Evolutionary conservation across 768 basidiomycete species (phyloP).

Genomic region (Boletellus ananiceps): DNA sequence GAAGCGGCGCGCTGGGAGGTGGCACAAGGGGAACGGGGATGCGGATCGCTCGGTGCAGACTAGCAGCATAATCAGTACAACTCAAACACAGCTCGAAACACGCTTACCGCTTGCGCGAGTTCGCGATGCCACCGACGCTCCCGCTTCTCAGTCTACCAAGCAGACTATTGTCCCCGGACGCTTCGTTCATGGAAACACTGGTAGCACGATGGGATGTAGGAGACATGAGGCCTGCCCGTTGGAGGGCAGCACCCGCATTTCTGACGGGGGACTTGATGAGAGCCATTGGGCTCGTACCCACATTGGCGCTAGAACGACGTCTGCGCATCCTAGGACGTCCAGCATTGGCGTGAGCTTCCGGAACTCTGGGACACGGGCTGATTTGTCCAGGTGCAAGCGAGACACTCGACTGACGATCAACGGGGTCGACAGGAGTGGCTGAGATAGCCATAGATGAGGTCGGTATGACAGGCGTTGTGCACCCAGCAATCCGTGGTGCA

Average conservation of each 20-base stretch:
- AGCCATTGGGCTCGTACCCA: conserved; percentile 50
- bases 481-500: conserved; percentile 38
- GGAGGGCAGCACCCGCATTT: conserved; percentile 47
- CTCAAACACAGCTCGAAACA: conserved; percentile 2
- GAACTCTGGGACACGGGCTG: conserved; percentile 25
- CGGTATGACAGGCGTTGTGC: conserved; percentile 22
- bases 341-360: conserved; percentile 12
- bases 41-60: conserved; percentile 40
- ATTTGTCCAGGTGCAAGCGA: conserved; percentile 35
- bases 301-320: conserved; percentile 59
- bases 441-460: conserved; percentile 22
- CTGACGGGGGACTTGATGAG: conserved; percentile 55
- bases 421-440: conserved; percentile 25
- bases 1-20: conserved; percentile 28
- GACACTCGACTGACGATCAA: conserved; percentile 34
- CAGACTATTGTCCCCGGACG: conserved; percentile 38
- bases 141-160: conserved; percentile 55
- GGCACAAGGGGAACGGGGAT: conserved; percentile 22
- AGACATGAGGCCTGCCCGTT: conserved; percentile 38
- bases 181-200: conserved; percentile 37
- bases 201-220: conserved; percentile 43
- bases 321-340: conserved; percentile 48
- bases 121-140: conserved; percentile 37
- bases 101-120: conserved; percentile 30
- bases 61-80: conserved; percentile 15